phyloP scores from a whole-genome alignment of 2,329 filamentous ascomycete genomes.

The Penicillium sp. region DNA sequence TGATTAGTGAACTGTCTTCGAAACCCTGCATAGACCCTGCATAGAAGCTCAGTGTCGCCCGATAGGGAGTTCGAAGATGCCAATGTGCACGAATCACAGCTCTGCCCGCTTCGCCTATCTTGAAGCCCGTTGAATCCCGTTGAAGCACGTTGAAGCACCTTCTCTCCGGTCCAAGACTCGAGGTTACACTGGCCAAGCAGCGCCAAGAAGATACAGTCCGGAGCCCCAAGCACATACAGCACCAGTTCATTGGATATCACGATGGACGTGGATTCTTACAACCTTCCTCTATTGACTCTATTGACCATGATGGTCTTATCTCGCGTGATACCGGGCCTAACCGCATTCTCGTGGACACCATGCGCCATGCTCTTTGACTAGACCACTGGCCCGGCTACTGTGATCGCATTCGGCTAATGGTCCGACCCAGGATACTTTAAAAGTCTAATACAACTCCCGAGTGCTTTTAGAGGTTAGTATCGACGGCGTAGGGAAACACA shows the following conservation, averaged over 20 bases:
- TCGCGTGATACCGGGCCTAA: constrained; percentile 9
- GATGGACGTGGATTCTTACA: background rate
- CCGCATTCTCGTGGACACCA: background rate
- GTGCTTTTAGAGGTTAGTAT: background rate
- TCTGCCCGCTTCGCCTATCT: constrained; percentile 12
- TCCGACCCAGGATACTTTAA: background rate
- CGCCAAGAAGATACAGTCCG: constrained; percentile 7
- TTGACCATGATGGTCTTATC: constrained; percentile 4
- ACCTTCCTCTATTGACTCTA: background rate
- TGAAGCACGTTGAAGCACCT: background rate
- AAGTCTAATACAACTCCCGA: background rate
- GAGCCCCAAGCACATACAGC: background rate
- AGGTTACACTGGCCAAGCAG: constrained; percentile 28
- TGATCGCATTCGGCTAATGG: background rate
- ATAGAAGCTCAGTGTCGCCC: background rate
- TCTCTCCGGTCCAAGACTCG: constrained; percentile 13
- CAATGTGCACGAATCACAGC: constrained; percentile 1
- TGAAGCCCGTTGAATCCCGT: too few relatives aligned
- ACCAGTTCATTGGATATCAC: too few relatives aligned
- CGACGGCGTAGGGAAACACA: background rate
- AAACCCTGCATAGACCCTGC: too few relatives aligned
- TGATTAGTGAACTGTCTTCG: too few relatives aligned
- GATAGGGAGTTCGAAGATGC: background rate
- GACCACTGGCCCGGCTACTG: constrained; percentile 8
- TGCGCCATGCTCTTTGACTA: background rate